phyloP scores from a whole-genome alignment of 257 asterid genomes.

The Thymus mandschuricus region DNA sequence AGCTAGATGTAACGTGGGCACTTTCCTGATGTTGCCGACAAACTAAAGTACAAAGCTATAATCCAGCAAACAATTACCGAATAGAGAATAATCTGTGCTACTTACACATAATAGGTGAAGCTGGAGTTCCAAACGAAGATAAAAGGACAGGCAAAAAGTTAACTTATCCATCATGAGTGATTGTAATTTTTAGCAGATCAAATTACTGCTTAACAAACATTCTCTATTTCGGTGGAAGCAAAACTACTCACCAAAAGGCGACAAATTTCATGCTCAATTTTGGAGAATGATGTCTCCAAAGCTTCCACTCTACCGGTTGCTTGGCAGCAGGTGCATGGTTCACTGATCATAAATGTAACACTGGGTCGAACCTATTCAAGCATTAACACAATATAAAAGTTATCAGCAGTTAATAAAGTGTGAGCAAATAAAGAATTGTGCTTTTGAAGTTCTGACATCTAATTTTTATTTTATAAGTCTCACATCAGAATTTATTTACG shows the following conservation, averaged over 20 bases:
- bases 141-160: slow-evolving; percentile 17
- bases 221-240: not conserved
- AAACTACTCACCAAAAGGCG: slow-evolving; percentile 61
- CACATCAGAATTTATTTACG: slow-evolving; percentile 4
- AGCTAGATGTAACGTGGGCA: slow-evolving; percentile 9
- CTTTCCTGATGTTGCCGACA: slow-evolving; percentile 10
- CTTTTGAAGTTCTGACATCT: slow-evolving; percentile 11
- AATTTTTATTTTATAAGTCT: not conserved
- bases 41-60: not conserved
- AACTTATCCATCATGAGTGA: slow-evolving; percentile 2
- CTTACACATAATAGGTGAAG: not conserved
- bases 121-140: slow-evolving; percentile 6
- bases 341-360: slow-evolving; percentile 94
- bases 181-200: slow-evolving; percentile 5
- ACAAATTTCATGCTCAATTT: slow-evolving; percentile 89
- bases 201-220: slow-evolving; percentile 17
- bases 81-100: slow-evolving; percentile 14
- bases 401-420: slow-evolving; percentile 27
- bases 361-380: slow-evolving; percentile 89
- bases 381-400: slow-evolving; percentile 23
- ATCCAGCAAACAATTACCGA: not conserved
- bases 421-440: slow-evolving; percentile 23
- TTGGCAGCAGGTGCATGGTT: slow-evolving; percentile 90
- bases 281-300: slow-evolving; percentile 89
- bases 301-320: slow-evolving; percentile 98